Base-by-base conservation (phyloP, 1,284 basidiomycete genomes). In the Inonotus hispidus region DNA sequence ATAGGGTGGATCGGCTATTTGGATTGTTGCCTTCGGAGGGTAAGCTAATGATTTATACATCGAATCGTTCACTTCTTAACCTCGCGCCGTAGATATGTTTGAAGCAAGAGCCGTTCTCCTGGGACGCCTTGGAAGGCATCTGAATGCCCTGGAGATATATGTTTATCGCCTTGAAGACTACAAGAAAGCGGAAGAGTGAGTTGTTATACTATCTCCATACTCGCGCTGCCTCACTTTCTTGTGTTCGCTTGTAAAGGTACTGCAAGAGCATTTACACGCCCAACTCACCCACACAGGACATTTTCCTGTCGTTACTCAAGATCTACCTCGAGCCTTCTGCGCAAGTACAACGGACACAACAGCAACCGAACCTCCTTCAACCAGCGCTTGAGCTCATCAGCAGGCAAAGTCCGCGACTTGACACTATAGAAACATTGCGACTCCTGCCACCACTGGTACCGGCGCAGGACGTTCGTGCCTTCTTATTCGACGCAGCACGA, bases 91-190 rank as follows among this genome's bases (percentile, higher is more conserved):
- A 89, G 92, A 92, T 66, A 77, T 95, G 54, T 92, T 83, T 62
- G 92, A 96, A 71, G 93, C 92, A 1, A 85, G 94, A 41, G 96
- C 97, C 0, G 84, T 96, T 59, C 79, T 99, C 2, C 78, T 98
- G 3, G 97, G 96, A 2, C 83, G 91, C 21, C 80, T 98, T 63
- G 93, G 92, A 0, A 86, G 92, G 62, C 95, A 99, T 68, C 92
- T 96, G 67, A 92, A 89, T 63, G 96, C 96, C 0, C 82, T 99
- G 25, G 89, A 93, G 69, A 84, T 97, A 27, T 98, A 98, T 71
- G 94, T 95, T 0, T 90, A 96, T 69, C 84, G 85, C 49, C 77
- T 98, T 29, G 80, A 86, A 38, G 91, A 96, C 70, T 91, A 88
- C 70, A 65, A 74, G 13, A 92, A 92, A 63, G 97, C 97, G 0